Evolutionary conservation across 495 filamentous ascomycete species (phyloP).

Genomic region (Xylaria telfairii): DNA sequence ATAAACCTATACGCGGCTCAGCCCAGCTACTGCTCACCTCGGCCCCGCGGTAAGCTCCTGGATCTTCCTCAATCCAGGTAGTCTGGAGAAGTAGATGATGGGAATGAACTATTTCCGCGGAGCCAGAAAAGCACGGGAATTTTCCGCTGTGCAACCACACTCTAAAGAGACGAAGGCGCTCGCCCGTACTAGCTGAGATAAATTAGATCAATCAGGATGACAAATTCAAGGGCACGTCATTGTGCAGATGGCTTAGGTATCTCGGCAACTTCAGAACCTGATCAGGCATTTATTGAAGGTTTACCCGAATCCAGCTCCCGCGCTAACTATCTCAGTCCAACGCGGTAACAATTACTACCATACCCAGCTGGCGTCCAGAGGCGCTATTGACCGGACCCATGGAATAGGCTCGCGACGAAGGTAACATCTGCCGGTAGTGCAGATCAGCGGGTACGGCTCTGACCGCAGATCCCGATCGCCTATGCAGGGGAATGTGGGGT

Average conservation of each 20-base stretch:
- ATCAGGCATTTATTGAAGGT: background rate
- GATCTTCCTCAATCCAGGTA: background rate
- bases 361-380: background rate
- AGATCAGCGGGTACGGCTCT: constrained; percentile 12
- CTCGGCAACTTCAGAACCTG: background rate
- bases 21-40: background rate
- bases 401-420: background rate
- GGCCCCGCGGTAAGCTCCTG: background rate
- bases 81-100: background rate
- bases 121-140: background rate
- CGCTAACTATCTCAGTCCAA: background rate
- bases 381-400: constrained; percentile 6
- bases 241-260: background rate
- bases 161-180: background rate
- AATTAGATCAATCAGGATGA: background rate
- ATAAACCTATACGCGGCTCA: background rate
- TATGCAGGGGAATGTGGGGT: background rate
- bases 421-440: background rate
- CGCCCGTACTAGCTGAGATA: background rate
- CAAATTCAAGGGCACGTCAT: background rate
- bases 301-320: background rate
- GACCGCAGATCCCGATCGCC: constrained; percentile 7
- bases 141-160: background rate
- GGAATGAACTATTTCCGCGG: background rate
- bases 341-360: background rate